phyloP scores from a whole-genome alignment of 225 moss, liverwort and hornwort species.

The Antitrichia curtipendula region DNA sequence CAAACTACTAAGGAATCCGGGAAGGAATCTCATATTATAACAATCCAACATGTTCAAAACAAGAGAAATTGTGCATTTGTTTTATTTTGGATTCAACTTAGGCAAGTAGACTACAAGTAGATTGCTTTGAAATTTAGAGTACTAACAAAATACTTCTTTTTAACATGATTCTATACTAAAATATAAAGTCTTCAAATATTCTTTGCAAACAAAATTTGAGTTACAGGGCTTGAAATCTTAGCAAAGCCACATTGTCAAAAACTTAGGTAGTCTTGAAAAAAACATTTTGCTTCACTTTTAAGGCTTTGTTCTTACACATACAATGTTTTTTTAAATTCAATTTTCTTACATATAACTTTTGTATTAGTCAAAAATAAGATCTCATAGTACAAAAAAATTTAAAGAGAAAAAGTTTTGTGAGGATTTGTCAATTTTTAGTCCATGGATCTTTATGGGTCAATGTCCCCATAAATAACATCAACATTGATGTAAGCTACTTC shows the following conservation, averaged over 20 bases:
- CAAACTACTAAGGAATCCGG: no score
- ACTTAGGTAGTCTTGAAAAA: rapidly evolving
- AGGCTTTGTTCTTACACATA: not conserved
- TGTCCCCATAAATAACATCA: not conserved
- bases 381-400: not conserved
- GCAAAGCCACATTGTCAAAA: not conserved
- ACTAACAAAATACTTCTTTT: no score
- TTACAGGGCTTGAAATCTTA: not conserved
- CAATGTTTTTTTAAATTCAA: no score
- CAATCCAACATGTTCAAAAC: not conserved
- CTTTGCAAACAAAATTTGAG: not conserved
- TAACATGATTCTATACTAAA: not conserved
- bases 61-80: not conserved
- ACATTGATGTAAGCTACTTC: not conserved
- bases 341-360: no score
- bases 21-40: not conserved
- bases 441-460: not conserved
- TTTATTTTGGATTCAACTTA: not conserved
- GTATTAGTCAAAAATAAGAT: not conserved
- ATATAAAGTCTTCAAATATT: not conserved
- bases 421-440: not conserved
- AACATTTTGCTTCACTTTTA: not conserved
- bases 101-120: not conserved
- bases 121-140: not conserved
- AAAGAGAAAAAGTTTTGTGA: no score